Evolutionary conservation across 2,329 filamentous ascomycete genomes (phyloP).

Genomic region (Fusarium devonianum): DNA sequence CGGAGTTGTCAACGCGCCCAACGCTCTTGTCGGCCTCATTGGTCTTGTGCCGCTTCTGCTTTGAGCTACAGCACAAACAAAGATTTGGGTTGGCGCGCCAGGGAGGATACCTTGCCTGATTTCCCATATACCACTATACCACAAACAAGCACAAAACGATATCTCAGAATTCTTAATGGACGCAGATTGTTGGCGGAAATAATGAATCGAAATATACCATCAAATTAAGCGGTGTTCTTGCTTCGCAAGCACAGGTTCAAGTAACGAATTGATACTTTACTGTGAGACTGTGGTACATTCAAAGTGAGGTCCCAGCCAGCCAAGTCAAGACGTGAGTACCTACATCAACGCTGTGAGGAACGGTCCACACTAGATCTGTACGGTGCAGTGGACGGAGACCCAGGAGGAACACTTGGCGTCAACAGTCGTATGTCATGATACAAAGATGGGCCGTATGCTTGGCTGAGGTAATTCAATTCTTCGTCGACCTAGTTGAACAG

Average conservation of each 20-base stretch:
- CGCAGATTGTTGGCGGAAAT: not conserved
- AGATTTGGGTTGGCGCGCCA: not conserved
- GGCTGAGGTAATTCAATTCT: constrained; percentile 25
- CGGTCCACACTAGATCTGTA: too few species aligned
- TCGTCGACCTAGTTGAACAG: constrained; percentile 12
- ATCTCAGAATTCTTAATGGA: too few species aligned
- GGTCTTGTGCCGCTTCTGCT: constrained; percentile 39
- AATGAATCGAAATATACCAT: constrained; percentile 12
- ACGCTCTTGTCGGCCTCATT: constrained; percentile 34
- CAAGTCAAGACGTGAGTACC: not conserved
- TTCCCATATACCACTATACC: not conserved
- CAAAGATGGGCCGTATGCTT: too few species aligned
- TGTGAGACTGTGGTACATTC: too few species aligned
- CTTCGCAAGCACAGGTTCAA: too few species aligned
- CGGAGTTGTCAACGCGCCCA: constrained; percentile 31
- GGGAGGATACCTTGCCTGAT: not conserved
- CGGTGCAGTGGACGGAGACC: too few species aligned
- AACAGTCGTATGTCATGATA: too few species aligned
- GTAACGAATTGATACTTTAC: constrained; percentile 14
- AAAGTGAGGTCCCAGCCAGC: not conserved
- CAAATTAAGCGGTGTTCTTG: too few species aligned
- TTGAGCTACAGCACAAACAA: constrained; percentile 13
- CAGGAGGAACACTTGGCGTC: too few species aligned
- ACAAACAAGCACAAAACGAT: too few species aligned
- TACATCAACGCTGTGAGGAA: not conserved